Conservation (phyloP, 495 filamentous ascomycete genomes). For the Penicillium bovifimosum region DNA sequence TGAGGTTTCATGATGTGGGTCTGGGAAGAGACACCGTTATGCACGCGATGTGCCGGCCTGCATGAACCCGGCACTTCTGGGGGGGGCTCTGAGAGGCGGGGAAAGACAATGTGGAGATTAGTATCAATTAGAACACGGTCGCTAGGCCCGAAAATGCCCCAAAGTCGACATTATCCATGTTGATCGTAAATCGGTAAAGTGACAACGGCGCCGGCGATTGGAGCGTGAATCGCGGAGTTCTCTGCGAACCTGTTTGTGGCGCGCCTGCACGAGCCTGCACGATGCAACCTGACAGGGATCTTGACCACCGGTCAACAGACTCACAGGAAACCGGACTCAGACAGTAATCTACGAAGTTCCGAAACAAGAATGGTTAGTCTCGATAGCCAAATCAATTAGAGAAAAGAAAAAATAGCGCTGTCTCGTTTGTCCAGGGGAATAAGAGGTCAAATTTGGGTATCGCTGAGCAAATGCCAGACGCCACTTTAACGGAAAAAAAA, state of each 20-base stretch:
- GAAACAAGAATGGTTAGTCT: conserved; percentile 37
- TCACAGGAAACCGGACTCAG: conserved; percentile 73
- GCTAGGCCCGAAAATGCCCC: conserved; percentile 3
- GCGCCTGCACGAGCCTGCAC: conserved; percentile 19
- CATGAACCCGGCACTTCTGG: not conserved
- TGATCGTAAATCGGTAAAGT: conserved; percentile 6
- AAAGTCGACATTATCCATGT: conserved; percentile 4
- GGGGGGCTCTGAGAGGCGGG: not conserved
- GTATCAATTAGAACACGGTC: conserved; percentile 13
- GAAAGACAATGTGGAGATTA: conserved; percentile 12
- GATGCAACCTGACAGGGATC: conserved; percentile 25
- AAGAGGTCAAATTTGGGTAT: conserved; percentile 29
- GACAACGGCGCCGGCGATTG: conserved; percentile 17
- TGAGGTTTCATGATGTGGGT: not conserved
- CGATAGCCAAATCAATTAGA: conserved; percentile 20
- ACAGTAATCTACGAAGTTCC: conserved; percentile 54
- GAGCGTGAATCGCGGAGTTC: conserved; percentile 8
- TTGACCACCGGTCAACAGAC: conserved; percentile 24
- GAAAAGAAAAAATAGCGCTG: conserved; percentile 8
- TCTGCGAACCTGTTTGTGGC: conserved; percentile 15
- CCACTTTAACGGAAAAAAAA: conserved; percentile 13
- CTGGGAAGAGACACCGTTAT: not conserved
- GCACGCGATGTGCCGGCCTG: not conserved
- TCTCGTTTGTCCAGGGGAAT: conserved; percentile 13
- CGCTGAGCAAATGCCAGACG: conserved; percentile 19